Percentiles rank a stretch among this genome's conserved stretches.
Conservation (phyloP, 2,329 filamentous ascomycete genomes). For the Orbilia ellipsospora region DNA sequence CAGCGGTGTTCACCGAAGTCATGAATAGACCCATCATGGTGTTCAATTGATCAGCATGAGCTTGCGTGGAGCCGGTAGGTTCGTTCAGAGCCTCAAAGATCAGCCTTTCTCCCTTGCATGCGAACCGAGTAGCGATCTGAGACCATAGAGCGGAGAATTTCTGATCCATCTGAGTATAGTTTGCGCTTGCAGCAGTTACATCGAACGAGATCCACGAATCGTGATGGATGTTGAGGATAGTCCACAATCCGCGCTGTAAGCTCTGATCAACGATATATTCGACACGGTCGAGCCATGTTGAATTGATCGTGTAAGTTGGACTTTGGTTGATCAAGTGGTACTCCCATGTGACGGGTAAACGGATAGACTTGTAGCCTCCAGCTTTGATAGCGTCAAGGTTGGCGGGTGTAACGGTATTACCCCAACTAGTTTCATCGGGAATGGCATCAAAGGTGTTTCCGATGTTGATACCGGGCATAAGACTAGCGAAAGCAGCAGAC, state of each 20-base stretch:
- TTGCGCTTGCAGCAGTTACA: constrained; percentile 61
- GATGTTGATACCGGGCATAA: constrained; percentile 66
- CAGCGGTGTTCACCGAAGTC: constrained; percentile 67
- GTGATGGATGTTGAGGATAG: no score
- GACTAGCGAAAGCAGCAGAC: constrained; percentile 61
- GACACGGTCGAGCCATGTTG: constrained; percentile 69
- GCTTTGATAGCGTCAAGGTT: constrained; percentile 68
- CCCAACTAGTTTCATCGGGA: constrained; percentile 70
- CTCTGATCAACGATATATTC: constrained; percentile 66
- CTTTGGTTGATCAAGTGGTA: constrained; percentile 51
- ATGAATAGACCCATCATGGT: constrained; percentile 69
- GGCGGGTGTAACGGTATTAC: constrained; percentile 66
- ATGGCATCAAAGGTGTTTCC: constrained; percentile 71
- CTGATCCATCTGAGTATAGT: constrained; percentile 65
- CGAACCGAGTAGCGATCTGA: constrained; percentile 62
- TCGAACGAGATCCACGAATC: constrained; percentile 62
- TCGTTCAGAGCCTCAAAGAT: constrained; percentile 73
- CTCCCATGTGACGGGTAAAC: constrained; percentile 65
- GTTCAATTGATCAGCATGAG: constrained; percentile 66
- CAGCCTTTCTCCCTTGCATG: constrained; percentile 68
- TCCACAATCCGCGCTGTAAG: no score
- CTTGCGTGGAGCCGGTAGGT: constrained; percentile 66
- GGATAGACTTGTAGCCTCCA: constrained; percentile 70
- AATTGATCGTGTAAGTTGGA: constrained; percentile 64
- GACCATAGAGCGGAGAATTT: constrained; percentile 70